Conservation (phyloP, 2,329 filamentous ascomycete genomes). For the Fusarium oligoseptatum region DNA sequence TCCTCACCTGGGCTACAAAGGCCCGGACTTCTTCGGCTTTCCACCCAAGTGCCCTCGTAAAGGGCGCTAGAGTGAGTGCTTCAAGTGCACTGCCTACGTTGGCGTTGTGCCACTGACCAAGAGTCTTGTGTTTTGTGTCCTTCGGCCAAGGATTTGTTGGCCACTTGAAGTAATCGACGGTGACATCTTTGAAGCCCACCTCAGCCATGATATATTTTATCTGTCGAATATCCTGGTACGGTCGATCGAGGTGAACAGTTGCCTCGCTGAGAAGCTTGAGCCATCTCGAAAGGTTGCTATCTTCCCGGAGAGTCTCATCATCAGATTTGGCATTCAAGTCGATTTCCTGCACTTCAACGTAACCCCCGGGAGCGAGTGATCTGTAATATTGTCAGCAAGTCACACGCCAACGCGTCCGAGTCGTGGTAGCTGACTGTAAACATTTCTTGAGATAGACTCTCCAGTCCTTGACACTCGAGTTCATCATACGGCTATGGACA, state of each 20-base stretch:
- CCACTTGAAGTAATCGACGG: not conserved
- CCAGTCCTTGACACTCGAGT: not conserved
- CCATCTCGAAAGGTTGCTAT: not conserved
- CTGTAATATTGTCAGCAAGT: not conserved
- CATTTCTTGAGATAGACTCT: not conserved
- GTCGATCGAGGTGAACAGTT: no score
- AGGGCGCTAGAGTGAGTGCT: not conserved
- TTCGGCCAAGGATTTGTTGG: not conserved
- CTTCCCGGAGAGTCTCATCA: not conserved
- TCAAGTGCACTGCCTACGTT: not conserved
- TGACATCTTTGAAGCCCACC: not conserved
- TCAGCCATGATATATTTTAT: no score
- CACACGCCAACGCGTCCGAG: not conserved
- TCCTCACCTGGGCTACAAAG: not conserved
- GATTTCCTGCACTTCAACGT: not conserved
- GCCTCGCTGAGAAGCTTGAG: no score
- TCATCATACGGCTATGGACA: not conserved
- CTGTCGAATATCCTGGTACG: no score
- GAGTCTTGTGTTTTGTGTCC: not conserved
- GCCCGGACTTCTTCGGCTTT: not conserved
- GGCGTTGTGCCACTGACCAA: not conserved
- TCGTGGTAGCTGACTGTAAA: not conserved
- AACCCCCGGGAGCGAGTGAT: not conserved
- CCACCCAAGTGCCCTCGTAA: not conserved
- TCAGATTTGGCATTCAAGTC: not conserved